Base-by-base conservation (phyloP, 176 grass and related monocot genomes). In the Poa pratensis region DNA sequence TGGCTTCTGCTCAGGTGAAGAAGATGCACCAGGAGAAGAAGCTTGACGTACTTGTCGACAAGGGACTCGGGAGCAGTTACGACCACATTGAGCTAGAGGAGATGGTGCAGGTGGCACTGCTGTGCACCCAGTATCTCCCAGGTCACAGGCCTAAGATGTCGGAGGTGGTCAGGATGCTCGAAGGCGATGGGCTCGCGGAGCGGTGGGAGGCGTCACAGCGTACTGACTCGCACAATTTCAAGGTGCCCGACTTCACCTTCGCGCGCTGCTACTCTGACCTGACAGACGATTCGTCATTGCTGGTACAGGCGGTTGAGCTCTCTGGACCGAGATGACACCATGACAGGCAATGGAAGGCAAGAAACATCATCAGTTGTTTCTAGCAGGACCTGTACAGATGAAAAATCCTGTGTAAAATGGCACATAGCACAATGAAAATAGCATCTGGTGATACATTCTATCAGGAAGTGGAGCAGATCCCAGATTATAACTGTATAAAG, bases 1-100 rank as follows among this genome's bases (percentile, higher is more conserved):
- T 87, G 80, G n/a, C 23, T 73, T 78, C 4, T 80, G 49, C 75
- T 65, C 85, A 97, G 94, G 92, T 97, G 50, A 97, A 91, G 84
- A 97, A 94, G 67, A 86, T 91, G 77, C 92, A 97, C 66, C 94
- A 92, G 85, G 94, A 97, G 60, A 97, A 92, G 80, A 90, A 88
- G 76, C 89, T 97, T 17, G 89, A 94, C 43, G 87, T 89, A 61
- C 87, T 97, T 16, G 89, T 97, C 9, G 94, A 97, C 79, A 89
- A 90, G 64, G 87, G 85, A 82, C 84, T 97, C 51, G 78, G 74
- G 65, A 83, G 66, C 24, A 83, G 78, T 59, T 97, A 97, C 15
- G 94, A 97, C 70, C 82, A 80, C 24, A 91, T 97, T 32, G 92
- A 97, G 66, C 79, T 97, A 35, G 91, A 91, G 81, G 94, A 97